Percentiles rank a stretch among this genome's conserved stretches.
Conservation (phyloP, 441 rosid species). For the Populus hybrid region DNA sequence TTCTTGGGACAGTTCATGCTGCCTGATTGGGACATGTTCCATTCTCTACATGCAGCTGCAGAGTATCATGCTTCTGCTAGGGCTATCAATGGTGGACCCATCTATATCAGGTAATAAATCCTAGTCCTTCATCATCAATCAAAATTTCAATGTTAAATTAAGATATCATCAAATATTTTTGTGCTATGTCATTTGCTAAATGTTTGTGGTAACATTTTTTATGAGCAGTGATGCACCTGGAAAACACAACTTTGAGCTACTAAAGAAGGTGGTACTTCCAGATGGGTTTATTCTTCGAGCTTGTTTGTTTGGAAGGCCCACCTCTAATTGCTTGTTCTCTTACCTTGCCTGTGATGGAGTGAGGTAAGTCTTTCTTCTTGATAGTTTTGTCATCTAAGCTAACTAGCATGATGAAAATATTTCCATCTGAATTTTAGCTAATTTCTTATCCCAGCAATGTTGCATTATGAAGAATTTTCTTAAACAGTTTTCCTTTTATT, state of each 20-base stretch:
- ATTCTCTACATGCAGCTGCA: conserved; percentile 83
- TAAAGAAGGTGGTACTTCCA: conserved; percentile 77
- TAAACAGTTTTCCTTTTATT: not conserved
- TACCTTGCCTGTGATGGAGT: conserved; percentile 83
- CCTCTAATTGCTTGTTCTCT: conserved; percentile 65
- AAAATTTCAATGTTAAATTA: not conserved
- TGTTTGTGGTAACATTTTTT: not conserved
- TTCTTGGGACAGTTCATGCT: conserved; percentile 88
- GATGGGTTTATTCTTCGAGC: conserved; percentile 85
- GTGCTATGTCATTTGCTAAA: not conserved
- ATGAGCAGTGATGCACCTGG: conserved; percentile 76
- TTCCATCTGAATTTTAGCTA: not conserved
- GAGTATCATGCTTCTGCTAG: conserved; percentile 92
- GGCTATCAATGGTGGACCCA: conserved; percentile 87
- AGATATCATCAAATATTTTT: not conserved
- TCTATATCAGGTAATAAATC: conserved; percentile 69
- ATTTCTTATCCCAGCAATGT: not conserved
- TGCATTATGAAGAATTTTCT: not conserved
- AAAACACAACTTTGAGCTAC: conserved; percentile 71
- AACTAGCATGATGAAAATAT: not conserved
- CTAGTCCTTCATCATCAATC: not conserved
- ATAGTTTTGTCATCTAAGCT: not conserved
- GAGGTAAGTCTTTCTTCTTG: conserved; percentile 38
- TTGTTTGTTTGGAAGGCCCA: conserved; percentile 78
- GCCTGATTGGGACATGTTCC: conserved; percentile 99